Evolutionary conservation across 2,329 filamentous ascomycete species (phyloP).

Genomic region (Alternaria sp.): DNA sequence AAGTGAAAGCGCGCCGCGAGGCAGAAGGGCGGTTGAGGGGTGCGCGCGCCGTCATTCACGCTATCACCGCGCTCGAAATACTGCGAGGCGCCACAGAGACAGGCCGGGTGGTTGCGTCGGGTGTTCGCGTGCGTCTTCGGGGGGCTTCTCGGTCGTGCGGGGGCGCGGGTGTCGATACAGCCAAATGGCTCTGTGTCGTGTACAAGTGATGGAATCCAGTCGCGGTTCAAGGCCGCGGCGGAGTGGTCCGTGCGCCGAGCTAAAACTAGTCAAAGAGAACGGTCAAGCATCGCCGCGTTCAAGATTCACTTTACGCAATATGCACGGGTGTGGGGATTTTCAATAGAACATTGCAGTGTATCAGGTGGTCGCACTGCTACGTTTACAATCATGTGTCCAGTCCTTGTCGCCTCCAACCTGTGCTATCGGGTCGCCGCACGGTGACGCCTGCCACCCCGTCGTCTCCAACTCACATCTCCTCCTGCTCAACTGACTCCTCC

Average conservation of each 20-base stretch:
- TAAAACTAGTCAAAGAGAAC: background rate
- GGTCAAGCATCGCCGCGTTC: background rate
- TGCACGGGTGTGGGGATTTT: background rate
- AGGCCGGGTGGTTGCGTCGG: background rate
- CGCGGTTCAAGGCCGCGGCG: conserved; percentile 12
- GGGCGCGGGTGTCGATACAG: conserved; percentile 12
- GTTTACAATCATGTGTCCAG: background rate
- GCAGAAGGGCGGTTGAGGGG: conserved; percentile 19
- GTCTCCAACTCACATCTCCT: background rate
- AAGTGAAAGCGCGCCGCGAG: conserved; percentile 22
- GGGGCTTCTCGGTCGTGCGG: background rate
- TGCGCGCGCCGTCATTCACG: conserved; percentile 31
- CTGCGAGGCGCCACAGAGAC: background rate
- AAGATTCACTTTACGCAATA: background rate
- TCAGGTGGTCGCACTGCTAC: background rate
- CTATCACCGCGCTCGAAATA: conserved; percentile 13
- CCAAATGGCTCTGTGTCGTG: conserved; percentile 27
- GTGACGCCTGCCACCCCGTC: background rate
- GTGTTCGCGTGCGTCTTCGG: background rate
- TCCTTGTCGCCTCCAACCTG: background rate
- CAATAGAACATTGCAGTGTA: background rate
- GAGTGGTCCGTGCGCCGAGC: conserved; percentile 10
- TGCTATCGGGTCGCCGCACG: background rate
- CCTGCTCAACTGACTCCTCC: background rate
- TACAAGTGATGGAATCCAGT: conserved; percentile 20